Evolutionary conservation across 129 eudicot species (phyloP).

Genomic region (Pittosporum tobira): DNA sequence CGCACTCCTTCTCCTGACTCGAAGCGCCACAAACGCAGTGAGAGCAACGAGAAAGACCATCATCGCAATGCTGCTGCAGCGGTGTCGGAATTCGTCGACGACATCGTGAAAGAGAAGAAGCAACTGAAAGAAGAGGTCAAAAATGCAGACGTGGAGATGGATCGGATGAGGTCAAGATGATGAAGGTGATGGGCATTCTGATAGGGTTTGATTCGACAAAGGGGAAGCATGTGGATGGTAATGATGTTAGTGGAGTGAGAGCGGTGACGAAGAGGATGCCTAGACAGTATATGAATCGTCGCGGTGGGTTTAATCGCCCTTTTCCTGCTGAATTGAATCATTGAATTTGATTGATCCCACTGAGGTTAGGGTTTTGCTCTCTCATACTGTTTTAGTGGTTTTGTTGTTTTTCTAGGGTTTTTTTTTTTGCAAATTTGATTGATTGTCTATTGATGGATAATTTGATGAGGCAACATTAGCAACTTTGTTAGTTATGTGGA

Average conservation of each 20-base stretch:
- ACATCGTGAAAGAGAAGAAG: conserved; percentile 48
- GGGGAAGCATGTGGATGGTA: conserved; percentile 86
- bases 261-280: conserved; percentile 92
- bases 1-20: conserved; percentile 51
- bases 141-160: conserved; percentile 31
- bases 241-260: conserved; percentile 77
- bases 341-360: conserved; percentile 16
- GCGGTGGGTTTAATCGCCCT: conserved; percentile 95
- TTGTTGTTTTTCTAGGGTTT: background rate
- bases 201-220: conserved; percentile 94
- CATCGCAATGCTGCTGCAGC: conserved; percentile 25
- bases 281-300: conserved; percentile 89
- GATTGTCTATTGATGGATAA: background rate
- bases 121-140: conserved; percentile 28
- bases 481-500: too few relatives aligned
- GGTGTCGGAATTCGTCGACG: conserved; percentile 61
- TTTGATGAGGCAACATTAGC: too few relatives aligned
- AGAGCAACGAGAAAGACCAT: conserved; percentile 29
- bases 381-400: background rate
- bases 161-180: conserved; percentile 79
- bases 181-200: conserved; percentile 92
- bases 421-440: too few relatives aligned
- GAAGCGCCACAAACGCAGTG: conserved; percentile 50
- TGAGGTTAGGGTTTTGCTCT: conserved; percentile 37
- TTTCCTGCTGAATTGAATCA: conserved; percentile 88